Percentiles rank a stretch among this genome's conserved stretches.
phyloP scores from a whole-genome alignment of 768 basidiomycete genomes.

The Filobasidium floriforme region DNA sequence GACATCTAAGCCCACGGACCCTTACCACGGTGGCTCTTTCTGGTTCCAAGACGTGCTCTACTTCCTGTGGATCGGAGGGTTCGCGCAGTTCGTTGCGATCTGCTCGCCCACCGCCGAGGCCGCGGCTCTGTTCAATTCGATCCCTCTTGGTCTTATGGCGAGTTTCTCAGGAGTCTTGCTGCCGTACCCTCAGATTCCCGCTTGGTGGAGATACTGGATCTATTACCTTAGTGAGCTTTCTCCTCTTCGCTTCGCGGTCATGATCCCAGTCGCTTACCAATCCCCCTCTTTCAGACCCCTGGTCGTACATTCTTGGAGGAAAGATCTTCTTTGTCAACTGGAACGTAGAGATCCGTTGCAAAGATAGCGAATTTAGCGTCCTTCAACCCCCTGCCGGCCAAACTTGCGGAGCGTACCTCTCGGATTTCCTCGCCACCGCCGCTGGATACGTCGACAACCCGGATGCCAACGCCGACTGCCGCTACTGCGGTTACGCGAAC shows the following conservation, averaged over 20 bases:
- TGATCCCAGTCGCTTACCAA: no score
- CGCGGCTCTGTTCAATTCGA: constrained; percentile 15
- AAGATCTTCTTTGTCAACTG: constrained; percentile 18
- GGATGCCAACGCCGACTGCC: constrained; percentile 56
- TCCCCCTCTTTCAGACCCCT: constrained; percentile 10
- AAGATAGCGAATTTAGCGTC: constrained; percentile 59
- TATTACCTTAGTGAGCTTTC: no score
- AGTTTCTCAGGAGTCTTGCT: constrained; percentile 13
- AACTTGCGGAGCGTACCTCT: constrained; percentile 64
- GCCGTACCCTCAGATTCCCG: constrained; percentile 19
- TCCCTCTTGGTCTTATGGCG: constrained; percentile 15
- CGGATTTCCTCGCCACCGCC: constrained; percentile 55
- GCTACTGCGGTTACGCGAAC: constrained; percentile 54
- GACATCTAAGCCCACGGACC: constrained; percentile 4
- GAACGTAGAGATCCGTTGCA: constrained; percentile 47
- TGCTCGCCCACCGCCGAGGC: constrained; percentile 14
- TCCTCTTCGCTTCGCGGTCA: no score
- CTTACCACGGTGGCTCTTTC: constrained; percentile 15
- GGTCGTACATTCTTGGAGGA: constrained; percentile 18
- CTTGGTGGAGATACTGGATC: constrained; percentile 19
- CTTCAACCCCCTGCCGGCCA: constrained; percentile 68
- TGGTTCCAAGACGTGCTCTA: constrained; percentile 12
- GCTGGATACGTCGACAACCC: constrained; percentile 75
- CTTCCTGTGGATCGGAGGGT: constrained; percentile 15
- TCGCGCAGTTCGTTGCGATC: constrained; percentile 15